These are phyloP conservation scores for Craterostigma plantagineum DNA, from an alignment of 257 asterid genomes.

Conservation along the genomic window DNA sequence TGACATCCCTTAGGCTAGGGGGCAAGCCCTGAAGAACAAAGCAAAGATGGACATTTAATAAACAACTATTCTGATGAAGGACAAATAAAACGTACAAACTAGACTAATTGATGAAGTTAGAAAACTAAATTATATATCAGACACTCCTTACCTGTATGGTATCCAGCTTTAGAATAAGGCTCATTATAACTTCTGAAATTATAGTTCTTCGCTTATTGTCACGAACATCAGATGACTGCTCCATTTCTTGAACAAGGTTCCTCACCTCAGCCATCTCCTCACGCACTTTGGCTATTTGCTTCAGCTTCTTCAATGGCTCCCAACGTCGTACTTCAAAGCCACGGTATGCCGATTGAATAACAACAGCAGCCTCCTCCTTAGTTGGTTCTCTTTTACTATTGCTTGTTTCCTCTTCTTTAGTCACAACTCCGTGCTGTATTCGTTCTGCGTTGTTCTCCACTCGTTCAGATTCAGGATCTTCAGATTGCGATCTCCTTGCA, in stretches of 20 bases:
- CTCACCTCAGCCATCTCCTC: constrained; percentile 22
- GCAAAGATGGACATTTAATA: background rate
- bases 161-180: constrained; percentile 46
- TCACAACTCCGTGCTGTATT: constrained; percentile 3
- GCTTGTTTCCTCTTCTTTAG: constrained; percentile 6
- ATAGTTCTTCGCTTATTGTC: constrained; percentile 19
- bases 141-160: constrained; percentile 35
- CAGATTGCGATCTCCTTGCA: background rate
- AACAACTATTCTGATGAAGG: background rate
- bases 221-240: constrained; percentile 14
- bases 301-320: constrained; percentile 45
- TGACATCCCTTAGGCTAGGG: constrained; percentile 35
- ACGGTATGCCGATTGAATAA: constrained; percentile 60
- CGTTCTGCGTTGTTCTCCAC: constrained; percentile 11
- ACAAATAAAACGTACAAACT: background rate
- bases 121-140: background rate
- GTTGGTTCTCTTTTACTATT: constrained; percentile 12
- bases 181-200: constrained; percentile 38
- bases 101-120: background rate
- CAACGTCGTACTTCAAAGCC: constrained; percentile 43
- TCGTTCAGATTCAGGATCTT: constrained; percentile 11
- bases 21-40: constrained; percentile 33
- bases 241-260: constrained; percentile 24
- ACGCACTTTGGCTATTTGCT: constrained; percentile 16
- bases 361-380: constrained; percentile 43